These are phyloP conservation scores for Nemania bipapillata DNA, from an alignment of 2,329 filamentous ascomycete genomes.

Conservation along the genomic window DNA sequence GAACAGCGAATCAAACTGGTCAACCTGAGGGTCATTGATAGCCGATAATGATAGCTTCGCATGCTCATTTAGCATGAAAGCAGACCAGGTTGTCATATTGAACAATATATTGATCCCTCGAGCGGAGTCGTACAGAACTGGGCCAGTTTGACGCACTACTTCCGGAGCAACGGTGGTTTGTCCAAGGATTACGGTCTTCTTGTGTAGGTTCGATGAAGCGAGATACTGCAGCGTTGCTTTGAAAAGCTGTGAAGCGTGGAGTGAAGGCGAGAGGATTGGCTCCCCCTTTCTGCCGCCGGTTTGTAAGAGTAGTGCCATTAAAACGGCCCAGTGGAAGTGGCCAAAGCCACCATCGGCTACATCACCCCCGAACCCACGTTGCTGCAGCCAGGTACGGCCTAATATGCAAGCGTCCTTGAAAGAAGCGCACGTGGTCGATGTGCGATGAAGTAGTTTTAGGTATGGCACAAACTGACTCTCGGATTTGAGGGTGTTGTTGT, in stretches of 20 bases:
- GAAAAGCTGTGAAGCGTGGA: constrained; percentile 93
- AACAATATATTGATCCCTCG: constrained; percentile 84
- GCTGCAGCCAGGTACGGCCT: constrained; percentile 87
- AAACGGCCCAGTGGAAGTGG: constrained; percentile 87
- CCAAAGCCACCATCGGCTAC: constrained; percentile 87
- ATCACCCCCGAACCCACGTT: constrained; percentile 79
- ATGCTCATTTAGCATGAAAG: constrained; percentile 75
- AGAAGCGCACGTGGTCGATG: constrained; percentile 73
- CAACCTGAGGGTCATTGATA: constrained; percentile 76
- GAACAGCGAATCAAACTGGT: constrained; percentile 88
- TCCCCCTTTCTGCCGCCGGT: constrained; percentile 78
- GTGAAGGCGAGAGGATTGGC: constrained; percentile 77
- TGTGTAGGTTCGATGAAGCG: constrained; percentile 75
- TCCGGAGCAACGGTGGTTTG: constrained; percentile 59
- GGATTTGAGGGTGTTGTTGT: constrained; percentile 85
- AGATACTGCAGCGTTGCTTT: constrained; percentile 93
- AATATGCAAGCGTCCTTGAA: constrained; percentile 88
- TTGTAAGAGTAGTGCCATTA: constrained; percentile 82
- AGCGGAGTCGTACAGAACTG: constrained; percentile 80
- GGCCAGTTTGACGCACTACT: constrained; percentile 60
- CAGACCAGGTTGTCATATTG: constrained; percentile 91
- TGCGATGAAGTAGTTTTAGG: constrained; percentile 77
- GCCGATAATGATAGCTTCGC: constrained; percentile 78
- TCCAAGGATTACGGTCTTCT: constrained; percentile 69
- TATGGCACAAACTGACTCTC: constrained; percentile 80